Evolutionary conservation across 208 protist genomes (phyloP), one percentile per base, ranked within the genome.

Genomic region (Crithidia mellificae): DNA sequence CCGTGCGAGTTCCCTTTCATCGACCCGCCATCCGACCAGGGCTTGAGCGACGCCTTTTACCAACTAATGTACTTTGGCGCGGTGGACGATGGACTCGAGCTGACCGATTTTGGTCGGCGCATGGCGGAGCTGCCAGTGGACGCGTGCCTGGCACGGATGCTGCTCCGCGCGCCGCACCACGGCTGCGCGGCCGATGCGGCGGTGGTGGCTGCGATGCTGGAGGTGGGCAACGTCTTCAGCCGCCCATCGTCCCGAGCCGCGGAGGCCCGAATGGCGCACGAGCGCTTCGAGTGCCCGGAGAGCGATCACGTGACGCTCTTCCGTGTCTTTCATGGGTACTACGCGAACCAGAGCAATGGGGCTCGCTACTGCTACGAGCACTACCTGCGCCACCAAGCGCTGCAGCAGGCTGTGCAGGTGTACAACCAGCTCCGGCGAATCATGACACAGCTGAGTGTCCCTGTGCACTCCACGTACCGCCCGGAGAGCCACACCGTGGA

Each of bases 61-160:
- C 91, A 99, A 57, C 91, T 99, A 2, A 94, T 99, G 74, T 98
- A 98, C 76, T 91, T 99, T 19, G 98, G 98, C 8, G 98, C 99
- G 5, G 85, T 99, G 32, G 92, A 99, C 80, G 98, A 99, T 34
- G 97, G 96, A 25, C 53, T 93, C 14, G 70, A 71, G 41, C 64
- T 96, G 43, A 96, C 88, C 8, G 73, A 76, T 3, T 81, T 96
- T 55, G 91, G 91, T 8, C 62, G 62, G 19, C 67, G 79, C 39
- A 87, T 96, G 82, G 87, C 87, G 5, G 72, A 78, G 32, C 63
- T 96, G 41, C 88, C 91, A 11, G 74, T 93, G 7, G 85, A 91
- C 68, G 97, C 98, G 32, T 92, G 97, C 75, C 63, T 99, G 0
- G 75, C 96, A 7, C 98, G 98, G 57, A 95, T 98, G 90, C 76